Evolutionary conservation across 2,329 filamentous ascomycete species (phyloP), one percentile per base, ranked within the genome.

Genomic region (Cercospora sojina): DNA sequence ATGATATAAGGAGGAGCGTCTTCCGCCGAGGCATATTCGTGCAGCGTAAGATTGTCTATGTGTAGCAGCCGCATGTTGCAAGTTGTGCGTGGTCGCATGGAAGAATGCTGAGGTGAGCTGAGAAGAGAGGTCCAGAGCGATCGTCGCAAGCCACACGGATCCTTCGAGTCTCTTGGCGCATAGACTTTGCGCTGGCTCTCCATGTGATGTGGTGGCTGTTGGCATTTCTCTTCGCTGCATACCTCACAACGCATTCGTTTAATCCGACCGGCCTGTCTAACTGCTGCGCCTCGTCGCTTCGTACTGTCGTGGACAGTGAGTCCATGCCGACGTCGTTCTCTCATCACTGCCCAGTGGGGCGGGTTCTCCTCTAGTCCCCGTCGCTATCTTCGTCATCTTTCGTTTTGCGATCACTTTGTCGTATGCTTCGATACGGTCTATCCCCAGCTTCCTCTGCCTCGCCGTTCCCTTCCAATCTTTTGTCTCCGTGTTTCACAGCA

Each of bases 401-500:
- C 18, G 61, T 82, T 80, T 65, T 79, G 75, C 43, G 69, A 65
- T 62, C 59, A 64, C 58, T 72, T 65, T 69, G 72, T 64, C 64
- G 68, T 43, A 72, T 72, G 49, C 65, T 69, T 8, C 64, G 66
- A 10, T 66, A 58, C 38, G 64, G 64, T 35, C 62, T 62, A 1
- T 66, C 68, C 4, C 3, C 3, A 3, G 2, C 35, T 38, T 57
- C 86, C 49, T 89, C 87, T 68, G 86, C 85, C 13, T 83, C 83
- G 69, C 85, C 82, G 73, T 84, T 84, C 70, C 86, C 83, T 80
- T 88, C 82, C 38, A 97, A 83, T 63, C 95, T 88, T 79, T 91
- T 86, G 77, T 99, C 95, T 65, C 88, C 90, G 59, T 89, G 84
- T 62, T 88, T 86, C 16, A 98, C 83, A 1, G 93, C 94, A 3